phyloP scores from a whole-genome alignment of 116 monocot species.

The Cymodocea nodosa region DNA sequence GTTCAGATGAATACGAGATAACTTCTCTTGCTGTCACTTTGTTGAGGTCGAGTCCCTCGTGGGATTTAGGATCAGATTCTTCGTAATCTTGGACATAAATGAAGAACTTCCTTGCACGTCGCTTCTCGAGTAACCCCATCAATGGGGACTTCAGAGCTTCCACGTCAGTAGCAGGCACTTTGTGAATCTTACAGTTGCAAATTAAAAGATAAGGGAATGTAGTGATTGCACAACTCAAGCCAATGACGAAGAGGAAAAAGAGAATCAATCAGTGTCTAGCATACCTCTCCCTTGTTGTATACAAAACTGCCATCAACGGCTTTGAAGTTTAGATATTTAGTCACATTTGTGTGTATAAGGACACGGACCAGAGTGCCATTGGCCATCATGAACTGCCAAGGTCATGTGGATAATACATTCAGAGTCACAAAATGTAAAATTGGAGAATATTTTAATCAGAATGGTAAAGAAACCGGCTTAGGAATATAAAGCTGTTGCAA shows the following conservation, averaged over 20 bases:
- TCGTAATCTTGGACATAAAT: constrained; percentile 83
- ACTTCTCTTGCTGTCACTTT: constrained; percentile 65
- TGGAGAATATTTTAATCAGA: background rate
- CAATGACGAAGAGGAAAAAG: background rate
- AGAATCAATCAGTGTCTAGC: background rate
- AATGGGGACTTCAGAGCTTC: constrained; percentile 77
- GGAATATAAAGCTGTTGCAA: background rate
- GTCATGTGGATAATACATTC: no score
- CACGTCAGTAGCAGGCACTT: constrained; percentile 83
- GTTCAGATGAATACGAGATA: constrained; percentile 30
- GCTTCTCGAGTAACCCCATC: constrained; percentile 86
- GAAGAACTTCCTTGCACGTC: constrained; percentile 71
- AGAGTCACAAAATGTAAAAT: background rate
- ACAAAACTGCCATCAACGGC: constrained; percentile 89
- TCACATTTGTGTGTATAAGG: constrained; percentile 78
- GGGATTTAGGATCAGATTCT: constrained; percentile 79
- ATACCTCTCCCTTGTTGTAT: constrained; percentile 72
- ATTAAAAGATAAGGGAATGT: background rate
- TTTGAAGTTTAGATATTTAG: constrained; percentile 71
- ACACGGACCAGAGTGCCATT: constrained; percentile 78
- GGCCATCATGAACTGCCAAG: constrained; percentile 81
- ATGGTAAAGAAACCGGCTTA: background rate
- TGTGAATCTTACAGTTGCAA: constrained; percentile 37
- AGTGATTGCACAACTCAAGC: background rate
- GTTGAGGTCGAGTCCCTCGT: constrained; percentile 71